A percentile compares a stretch with the other conserved stretches of the same genome.
phyloP scores from a whole-genome alignment of 495 filamentous ascomycete genomes.

The Penicillium salamii region DNA sequence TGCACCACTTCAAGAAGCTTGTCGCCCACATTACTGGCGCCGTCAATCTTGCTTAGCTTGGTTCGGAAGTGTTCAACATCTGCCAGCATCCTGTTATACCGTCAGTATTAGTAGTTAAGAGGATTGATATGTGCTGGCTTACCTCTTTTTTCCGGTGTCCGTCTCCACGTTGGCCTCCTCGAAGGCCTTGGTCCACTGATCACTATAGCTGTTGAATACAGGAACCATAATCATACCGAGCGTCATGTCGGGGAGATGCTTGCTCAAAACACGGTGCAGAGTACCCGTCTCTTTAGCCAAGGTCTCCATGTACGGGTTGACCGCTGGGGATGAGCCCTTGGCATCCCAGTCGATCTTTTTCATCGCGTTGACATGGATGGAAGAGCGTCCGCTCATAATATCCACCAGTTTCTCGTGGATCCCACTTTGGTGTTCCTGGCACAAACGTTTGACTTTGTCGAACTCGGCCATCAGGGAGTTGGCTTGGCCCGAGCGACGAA shows the following conservation, averaged over 20 bases:
- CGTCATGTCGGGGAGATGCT: conserved; percentile 75
- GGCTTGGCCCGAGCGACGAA: conserved; percentile 69
- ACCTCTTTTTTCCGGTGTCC: conserved; percentile 71
- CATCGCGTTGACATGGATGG: conserved; percentile 69
- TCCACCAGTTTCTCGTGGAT: conserved; percentile 96
- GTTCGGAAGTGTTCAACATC: conserved; percentile 77
- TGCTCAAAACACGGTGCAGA: conserved; percentile 81
- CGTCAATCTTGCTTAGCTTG: conserved; percentile 75
- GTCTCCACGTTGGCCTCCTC: conserved; percentile 62
- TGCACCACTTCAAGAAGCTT: conserved; percentile 66
- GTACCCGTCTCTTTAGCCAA: conserved; percentile 85
- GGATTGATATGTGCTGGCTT: conserved; percentile 20
- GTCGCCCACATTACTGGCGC: conserved; percentile 67
- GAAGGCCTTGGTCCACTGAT: conserved; percentile 76
- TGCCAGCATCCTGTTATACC: conserved; percentile 62
- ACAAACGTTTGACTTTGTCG: conserved; percentile 84
- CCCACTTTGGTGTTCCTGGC: conserved; percentile 87
- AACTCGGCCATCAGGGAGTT: conserved; percentile 79
- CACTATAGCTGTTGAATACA: conserved; percentile 83
- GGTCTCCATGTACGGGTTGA: conserved; percentile 85
- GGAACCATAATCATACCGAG: conserved; percentile 85
- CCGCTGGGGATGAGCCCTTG: conserved; percentile 28
- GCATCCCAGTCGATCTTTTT: conserved; percentile 74
- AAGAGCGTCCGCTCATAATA: conserved; percentile 83
- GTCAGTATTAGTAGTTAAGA: conserved; percentile 12